Evolutionary conservation across 169 alveolate species (phyloP).

Genomic region (Eimeria sp.): DNA sequence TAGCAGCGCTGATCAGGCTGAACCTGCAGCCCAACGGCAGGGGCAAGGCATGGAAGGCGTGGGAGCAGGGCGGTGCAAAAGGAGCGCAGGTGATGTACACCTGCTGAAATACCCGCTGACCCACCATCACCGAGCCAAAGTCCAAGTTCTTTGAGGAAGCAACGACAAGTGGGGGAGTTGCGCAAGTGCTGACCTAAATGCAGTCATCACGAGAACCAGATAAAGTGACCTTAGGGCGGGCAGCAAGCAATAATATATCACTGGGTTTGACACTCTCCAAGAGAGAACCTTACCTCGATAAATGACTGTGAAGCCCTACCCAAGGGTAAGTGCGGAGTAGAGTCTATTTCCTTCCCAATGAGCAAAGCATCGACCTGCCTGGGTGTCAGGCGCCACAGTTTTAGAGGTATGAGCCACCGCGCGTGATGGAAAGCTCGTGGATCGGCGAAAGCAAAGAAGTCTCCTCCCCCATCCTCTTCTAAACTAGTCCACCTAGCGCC

Average conservation of each 20-base stretch:
- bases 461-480: slow-evolving; percentile 44
- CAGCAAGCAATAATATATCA: neutral
- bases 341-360: slow-evolving; percentile 12
- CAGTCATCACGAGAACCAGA: neutral
- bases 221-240: neutral
- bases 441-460: slow-evolving; percentile 49
- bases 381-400: slow-evolving; percentile 52
- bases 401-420: slow-evolving; percentile 59
- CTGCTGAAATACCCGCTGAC: slow-evolving; percentile 53
- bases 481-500: slow-evolving; percentile 76
- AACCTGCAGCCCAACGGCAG: slow-evolving; percentile 79
- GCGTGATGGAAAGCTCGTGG: slow-evolving; percentile 62
- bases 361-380: slow-evolving; percentile 57
- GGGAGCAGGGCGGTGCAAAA: slow-evolving; percentile 19
- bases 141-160: slow-evolving; percentile 52
- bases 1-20: slow-evolving; percentile 67
- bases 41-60: slow-evolving; percentile 21
- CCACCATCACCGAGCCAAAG: slow-evolving; percentile 81
- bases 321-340: neutral
- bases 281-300: slow-evolving; percentile 31
- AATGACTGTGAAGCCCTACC: neutral
- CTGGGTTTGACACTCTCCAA: neutral
- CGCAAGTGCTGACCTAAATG: slow-evolving; percentile 75
- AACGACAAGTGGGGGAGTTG: slow-evolving; percentile 70
- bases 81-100: slow-evolving; percentile 11